Evolutionary conservation across 2,329 filamentous ascomycete genomes (phyloP).

Genomic region (Tolypocladium endophyticum): DNA sequence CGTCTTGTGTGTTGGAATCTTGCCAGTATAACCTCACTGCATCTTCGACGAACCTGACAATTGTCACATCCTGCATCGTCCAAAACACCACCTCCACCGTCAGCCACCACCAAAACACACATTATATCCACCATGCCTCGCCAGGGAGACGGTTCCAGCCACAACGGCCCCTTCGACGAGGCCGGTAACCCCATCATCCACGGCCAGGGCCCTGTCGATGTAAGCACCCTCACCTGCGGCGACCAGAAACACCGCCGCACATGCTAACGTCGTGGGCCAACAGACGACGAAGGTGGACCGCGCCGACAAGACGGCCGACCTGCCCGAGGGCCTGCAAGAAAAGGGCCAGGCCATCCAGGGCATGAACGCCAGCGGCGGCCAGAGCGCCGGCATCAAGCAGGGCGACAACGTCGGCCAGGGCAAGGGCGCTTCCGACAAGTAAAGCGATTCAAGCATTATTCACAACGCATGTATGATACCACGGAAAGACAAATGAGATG

Average conservation of each 20-base stretch:
- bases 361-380: slow-evolving; percentile 30
- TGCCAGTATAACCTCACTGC: background rate
- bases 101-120: background rate
- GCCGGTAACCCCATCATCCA: slow-evolving; percentile 31
- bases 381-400: slow-evolving; percentile 29
- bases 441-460: background rate
- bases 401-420: slow-evolving; percentile 32
- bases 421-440: slow-evolving; percentile 10
- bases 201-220: slow-evolving; percentile 27
- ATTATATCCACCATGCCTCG: slow-evolving; percentile 33
- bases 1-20: background rate
- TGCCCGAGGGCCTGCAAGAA: slow-evolving; percentile 32
- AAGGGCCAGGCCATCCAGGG: slow-evolving; percentile 30
- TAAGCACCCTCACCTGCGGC: slow-evolving; percentile 12
- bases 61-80: background rate
- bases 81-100: background rate
- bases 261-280: background rate
- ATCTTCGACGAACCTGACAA: background rate
- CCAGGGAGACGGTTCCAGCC: slow-evolving; percentile 34
- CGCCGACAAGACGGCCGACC: slow-evolving; percentile 37
- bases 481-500: background rate
- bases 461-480: background rate
- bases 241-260: background rate
- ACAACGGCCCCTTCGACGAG: slow-evolving; percentile 34
- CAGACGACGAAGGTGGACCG: slow-evolving; percentile 28